These are phyloP conservation scores for Umbelopsis isabellina DNA, from an alignment of 192 early-diverging fungal species.

Conservation along the genomic window DNA sequence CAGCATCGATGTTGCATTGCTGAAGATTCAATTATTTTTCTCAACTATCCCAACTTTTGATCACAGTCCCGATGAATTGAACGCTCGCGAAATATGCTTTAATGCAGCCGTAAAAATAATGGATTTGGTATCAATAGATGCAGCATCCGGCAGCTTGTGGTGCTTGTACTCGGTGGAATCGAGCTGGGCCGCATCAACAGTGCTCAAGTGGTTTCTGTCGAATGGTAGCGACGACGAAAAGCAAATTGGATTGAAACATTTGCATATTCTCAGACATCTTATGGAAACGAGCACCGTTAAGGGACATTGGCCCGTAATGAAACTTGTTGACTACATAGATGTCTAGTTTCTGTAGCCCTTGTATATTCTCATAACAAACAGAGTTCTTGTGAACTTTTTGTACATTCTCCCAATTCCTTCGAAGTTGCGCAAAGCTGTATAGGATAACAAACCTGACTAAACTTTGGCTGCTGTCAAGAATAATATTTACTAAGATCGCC, in stretches of 20 bases:
- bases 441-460: not conserved
- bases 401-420: too few species aligned
- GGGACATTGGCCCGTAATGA: constrained; percentile 9
- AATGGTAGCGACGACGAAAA: not conserved
- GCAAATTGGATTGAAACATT: not conserved
- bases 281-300: not conserved
- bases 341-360: too few species aligned
- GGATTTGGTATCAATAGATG: constrained; percentile 2
- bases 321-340: constrained; percentile 23
- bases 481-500: too few species aligned
- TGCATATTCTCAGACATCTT: not conserved
- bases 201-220: constrained; percentile 7
- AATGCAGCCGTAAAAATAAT: not conserved
- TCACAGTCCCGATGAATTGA: not conserved
- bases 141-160: constrained; percentile 18
- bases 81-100: constrained; percentile 8
- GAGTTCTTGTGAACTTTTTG: too few species aligned
- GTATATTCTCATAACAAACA: too few species aligned
- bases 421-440: not conserved
- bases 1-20: constrained; percentile 2
- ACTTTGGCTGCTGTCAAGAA: too few species aligned
- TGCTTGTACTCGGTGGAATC: constrained; percentile 25
- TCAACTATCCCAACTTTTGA: not conserved
- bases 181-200: constrained; percentile 11
- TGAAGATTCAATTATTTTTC: constrained; percentile 25